Evolutionary conservation across 1,139 yeast species (phyloP).

Genomic region (Zygosaccharomyces sapae): DNA sequence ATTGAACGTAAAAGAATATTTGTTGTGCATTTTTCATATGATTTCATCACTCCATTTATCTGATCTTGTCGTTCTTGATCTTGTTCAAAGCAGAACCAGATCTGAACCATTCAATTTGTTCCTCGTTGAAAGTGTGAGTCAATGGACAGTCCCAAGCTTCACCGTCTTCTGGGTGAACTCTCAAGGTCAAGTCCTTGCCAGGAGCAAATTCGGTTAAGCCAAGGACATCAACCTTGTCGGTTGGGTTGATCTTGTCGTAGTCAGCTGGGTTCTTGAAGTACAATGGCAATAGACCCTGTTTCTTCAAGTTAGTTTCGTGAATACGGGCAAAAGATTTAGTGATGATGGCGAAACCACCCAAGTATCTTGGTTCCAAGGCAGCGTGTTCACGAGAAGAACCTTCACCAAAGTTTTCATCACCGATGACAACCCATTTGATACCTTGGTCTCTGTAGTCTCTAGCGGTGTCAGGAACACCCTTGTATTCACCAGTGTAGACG

Average conservation of each 20-base stretch:
- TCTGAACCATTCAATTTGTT: constrained; percentile 99
- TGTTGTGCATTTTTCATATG: neutral
- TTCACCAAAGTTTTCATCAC: constrained; percentile 99
- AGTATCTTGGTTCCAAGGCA: constrained; percentile 98
- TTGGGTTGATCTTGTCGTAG: constrained; percentile 90
- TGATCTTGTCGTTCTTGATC: constrained; percentile 56
- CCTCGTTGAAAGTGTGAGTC: constrained; percentile 91
- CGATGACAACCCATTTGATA: constrained; percentile 93
- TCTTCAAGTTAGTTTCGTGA: constrained; percentile 90
- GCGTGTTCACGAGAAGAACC: constrained; percentile 99
- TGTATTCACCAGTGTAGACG: constrained; percentile 86
- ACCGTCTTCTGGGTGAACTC: constrained; percentile 88
- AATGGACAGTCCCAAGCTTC: constrained; percentile 80
- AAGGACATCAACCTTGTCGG: constrained; percentile 81
- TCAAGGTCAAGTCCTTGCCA: constrained; percentile 82
- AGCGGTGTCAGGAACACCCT: constrained; percentile 96
- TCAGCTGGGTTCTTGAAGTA: constrained; percentile 85
- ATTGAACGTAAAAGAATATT: neutral
- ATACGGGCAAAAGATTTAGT: constrained; percentile 98
- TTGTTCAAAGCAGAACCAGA: constrained; percentile 98
- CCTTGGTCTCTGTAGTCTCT: constrained; percentile 91
- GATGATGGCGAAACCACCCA: constrained; percentile 96
- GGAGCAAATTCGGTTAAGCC: constrained; percentile 88
- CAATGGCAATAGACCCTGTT: constrained; percentile 96
- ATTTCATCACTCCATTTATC: constrained; percentile 1